Conservation (phyloP, 257 asterid species). For the Solanum habrochaites region DNA sequence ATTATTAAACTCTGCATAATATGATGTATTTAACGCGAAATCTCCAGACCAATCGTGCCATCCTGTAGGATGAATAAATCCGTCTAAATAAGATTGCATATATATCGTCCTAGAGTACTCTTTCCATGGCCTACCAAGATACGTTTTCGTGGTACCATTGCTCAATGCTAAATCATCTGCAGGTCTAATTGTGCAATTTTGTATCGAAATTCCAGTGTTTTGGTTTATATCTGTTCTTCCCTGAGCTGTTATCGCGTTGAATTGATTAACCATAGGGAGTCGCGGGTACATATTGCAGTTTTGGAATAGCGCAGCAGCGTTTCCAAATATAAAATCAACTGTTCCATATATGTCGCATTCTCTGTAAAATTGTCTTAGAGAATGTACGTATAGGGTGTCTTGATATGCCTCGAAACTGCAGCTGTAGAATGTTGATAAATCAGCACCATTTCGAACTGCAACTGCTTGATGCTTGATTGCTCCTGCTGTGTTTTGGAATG, state of each 20-base stretch:
- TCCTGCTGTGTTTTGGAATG: conserved; percentile 77
- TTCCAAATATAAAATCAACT: conserved; percentile 76
- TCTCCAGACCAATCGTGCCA: conserved; percentile 65
- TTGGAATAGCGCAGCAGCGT: conserved; percentile 58
- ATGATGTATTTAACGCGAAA: conserved; percentile 54
- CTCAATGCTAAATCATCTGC: conserved; percentile 34
- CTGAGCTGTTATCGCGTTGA: conserved; percentile 69
- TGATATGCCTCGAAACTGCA: conserved; percentile 86
- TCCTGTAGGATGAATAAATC: conserved; percentile 30
- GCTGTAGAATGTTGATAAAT: conserved; percentile 56
- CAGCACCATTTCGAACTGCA: conserved; percentile 63
- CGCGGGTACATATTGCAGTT: conserved; percentile 55
- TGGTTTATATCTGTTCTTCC: conserved; percentile 67
- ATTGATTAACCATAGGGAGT: conserved; percentile 41
- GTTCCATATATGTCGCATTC: conserved; percentile 72
- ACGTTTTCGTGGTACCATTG: conserved; percentile 15
- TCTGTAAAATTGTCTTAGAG: conserved; percentile 66
- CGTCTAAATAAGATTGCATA: conserved; percentile 37
- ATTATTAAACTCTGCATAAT: conserved; percentile 53
- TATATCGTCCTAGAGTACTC: conserved; percentile 50
- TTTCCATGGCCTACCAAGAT: conserved; percentile 82
- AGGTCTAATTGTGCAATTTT: conserved; percentile 39
- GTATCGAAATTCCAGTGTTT: conserved; percentile 70
- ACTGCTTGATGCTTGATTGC: conserved; percentile 72
- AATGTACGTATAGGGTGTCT: conserved; percentile 56